phyloP scores from a whole-genome alignment of 768 basidiomycete species.

The Mycena sanguinolenta region DNA sequence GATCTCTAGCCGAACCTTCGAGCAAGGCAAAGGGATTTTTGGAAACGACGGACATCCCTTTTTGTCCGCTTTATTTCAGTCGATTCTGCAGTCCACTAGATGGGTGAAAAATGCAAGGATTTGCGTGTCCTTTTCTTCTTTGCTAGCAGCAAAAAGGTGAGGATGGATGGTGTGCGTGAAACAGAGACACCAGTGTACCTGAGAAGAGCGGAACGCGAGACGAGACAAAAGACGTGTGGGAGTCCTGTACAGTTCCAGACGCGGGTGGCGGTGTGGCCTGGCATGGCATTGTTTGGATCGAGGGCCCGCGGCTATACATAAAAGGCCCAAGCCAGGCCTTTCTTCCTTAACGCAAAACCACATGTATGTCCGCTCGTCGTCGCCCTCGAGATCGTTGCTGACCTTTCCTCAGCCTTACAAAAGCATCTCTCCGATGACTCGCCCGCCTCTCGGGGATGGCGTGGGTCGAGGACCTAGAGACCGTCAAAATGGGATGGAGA shows the following conservation, averaged over 20 bases:
- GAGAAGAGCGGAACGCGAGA: background rate
- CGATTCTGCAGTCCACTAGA: constrained; percentile 34
- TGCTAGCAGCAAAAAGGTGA: background rate
- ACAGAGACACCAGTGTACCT: background rate
- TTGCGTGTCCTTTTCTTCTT: constrained; percentile 16
- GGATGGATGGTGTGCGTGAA: background rate
- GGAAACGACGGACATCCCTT: constrained; percentile 91
- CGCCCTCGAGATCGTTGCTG: background rate
- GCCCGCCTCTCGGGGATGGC: constrained; percentile 76
- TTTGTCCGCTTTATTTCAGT: constrained; percentile 46
- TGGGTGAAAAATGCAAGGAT: constrained; percentile 9
- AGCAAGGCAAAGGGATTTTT: constrained; percentile 89
- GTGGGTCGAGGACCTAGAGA: constrained; percentile 90
- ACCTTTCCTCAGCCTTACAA: constrained; percentile 66
- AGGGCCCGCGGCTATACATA: too few species aligned
- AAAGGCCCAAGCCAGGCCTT: too few species aligned
- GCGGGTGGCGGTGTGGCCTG: background rate
- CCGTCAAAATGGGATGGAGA: constrained; percentile 89
- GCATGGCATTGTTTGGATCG: background rate
- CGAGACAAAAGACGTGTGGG: background rate
- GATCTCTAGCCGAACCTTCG: constrained; percentile 62
- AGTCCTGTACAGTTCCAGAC: background rate
- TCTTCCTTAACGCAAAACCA: constrained; percentile 64
- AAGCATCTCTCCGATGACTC: constrained; percentile 93
- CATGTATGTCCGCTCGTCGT: constrained; percentile 62